These are phyloP conservation scores for Ophiostoma sp. DNA, from an alignment of 2,329 filamentous ascomycete species.

Conservation along the genomic window DNA sequence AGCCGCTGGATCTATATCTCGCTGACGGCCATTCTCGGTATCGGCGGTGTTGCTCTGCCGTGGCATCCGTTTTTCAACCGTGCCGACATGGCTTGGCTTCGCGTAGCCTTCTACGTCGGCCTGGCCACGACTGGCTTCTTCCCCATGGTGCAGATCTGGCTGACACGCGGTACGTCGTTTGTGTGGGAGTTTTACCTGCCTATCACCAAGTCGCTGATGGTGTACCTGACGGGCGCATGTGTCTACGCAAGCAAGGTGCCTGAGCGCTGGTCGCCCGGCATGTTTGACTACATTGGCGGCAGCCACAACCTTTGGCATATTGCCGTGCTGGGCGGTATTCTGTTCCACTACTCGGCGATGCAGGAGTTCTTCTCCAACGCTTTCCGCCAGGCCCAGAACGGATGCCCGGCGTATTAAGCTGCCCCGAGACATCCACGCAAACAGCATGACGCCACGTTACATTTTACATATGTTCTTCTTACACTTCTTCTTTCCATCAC, in stretches of 20 bases:
- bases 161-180: constrained; percentile 71
- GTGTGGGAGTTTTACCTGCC: constrained; percentile 86
- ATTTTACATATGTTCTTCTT: not conserved
- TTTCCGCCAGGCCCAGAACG: constrained; percentile 60
- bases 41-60: constrained; percentile 83
- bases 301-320: constrained; percentile 98
- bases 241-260: constrained; percentile 91
- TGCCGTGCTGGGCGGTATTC: constrained; percentile 85
- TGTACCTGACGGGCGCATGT: constrained; percentile 78
- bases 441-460: not conserved
- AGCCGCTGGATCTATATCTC: constrained; percentile 83
- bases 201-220: constrained; percentile 75
- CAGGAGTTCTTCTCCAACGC: constrained; percentile 83
- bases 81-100: constrained; percentile 83
- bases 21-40: constrained; percentile 71
- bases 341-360: constrained; percentile 98
- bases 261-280: constrained; percentile 85
- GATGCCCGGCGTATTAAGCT: constrained; percentile 49
- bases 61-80: constrained; percentile 97
- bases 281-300: constrained; percentile 91
- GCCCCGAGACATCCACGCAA: not conserved
- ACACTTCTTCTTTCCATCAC: not conserved
- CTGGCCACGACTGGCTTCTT: constrained; percentile 84
- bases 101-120: constrained; percentile 85
- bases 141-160: constrained; percentile 76